Base-by-base conservation (phyloP, 768 basidiomycete species). In the Omphalotus guepiniiformis region DNA sequence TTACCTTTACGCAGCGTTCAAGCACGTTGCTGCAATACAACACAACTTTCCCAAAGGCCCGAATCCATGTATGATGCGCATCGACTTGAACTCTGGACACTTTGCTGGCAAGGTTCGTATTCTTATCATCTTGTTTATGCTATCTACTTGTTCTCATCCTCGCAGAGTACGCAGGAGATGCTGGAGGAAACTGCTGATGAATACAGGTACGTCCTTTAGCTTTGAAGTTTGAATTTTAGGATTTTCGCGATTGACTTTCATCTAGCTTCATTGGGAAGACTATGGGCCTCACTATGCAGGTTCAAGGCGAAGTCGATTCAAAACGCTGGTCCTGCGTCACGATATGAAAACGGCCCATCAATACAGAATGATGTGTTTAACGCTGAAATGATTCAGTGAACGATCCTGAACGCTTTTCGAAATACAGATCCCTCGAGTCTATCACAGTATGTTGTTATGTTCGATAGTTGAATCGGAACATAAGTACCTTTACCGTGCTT, bases 141-240 rank as follows among this genome's bases (percentile, higher is more conserved):
- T 6, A 13, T 16, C 21, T 21, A 3, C 42, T 43, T 8, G 29
- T 32, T 21, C 12, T 21, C 2, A 7, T 12, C 28, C 2, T 32
- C 13, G n/a, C 15, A 43, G 42, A 43, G 42, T 43, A 43, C 42
- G 19, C 42, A 43, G 42, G 30, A 43, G 15, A 43, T 43, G 42
- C 42, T 43, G 3, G 42, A 43, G 21, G 42, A 43, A 30, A 43
- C 42, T 8, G 42, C 42, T 13, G 42, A 43, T 19, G 42, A 43
- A 21, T 43, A 43, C 27, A 43, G 42, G 42, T 43, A 19, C 18
- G 27, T 13, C 42, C 18, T 18, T 18, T 21, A 21, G n/a, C 18
- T 13, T 43, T 32, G 42, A 27, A 12, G 21, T 12, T 16, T 19
- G 25, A 7, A 26, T 21, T 26, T 19, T 32, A 29, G n/a, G n/a